Evolutionary conservation across 257 asterid genomes (phyloP), one percentile per base, ranked within the genome.

Genomic region (Capsicum pubescens): DNA sequence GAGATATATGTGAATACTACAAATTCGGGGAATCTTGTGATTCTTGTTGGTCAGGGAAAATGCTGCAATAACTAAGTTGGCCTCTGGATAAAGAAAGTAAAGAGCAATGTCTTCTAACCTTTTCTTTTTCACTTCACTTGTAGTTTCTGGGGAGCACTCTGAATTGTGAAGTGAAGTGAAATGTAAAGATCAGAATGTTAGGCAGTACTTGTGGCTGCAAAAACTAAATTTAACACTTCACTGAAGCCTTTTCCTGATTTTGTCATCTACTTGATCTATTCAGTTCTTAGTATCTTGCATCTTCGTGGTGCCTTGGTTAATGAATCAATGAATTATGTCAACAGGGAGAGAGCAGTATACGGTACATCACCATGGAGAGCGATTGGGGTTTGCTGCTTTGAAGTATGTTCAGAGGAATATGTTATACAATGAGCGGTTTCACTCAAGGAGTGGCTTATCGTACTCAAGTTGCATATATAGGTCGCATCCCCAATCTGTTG

Each of bases 341-440:
- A 32, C 85, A 82, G 78, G 85, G 70, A 17, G 85, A 68, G 93
- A 94, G 88, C 86, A 90, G 89, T 83, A 68, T 86, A 61, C 85
- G 60, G 84, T 61, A 86, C 83, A 64, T 78, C 90, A 83, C 74
- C 87, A 88, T 84, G 90, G 90, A 67, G 91, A 85, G 76, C 83
- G n/a, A 56, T 52, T 82, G 69, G 82, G 85, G 21, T 86, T 85
- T 85, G 84, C 78, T 86, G 63, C 92, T 74, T 81, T 85, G 64
- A 79, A 67, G 67, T 80, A 48, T 58, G 88, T 57, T 36, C 85
- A 83, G 83, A 84, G 63, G 79, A 90, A 88, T 36, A 77, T 80
- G 87, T 80, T 87, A 67, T 79, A 21, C 82, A 84, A 86, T 81
- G 90, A 86, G 80, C 68, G 86, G 46, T 85, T 71, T 83, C 84